A percentile compares a stretch with the other conserved stretches of the same genome.
Evolutionary conservation across 257 asterid genomes (phyloP).

Genomic region (Solanum commersonii): DNA sequence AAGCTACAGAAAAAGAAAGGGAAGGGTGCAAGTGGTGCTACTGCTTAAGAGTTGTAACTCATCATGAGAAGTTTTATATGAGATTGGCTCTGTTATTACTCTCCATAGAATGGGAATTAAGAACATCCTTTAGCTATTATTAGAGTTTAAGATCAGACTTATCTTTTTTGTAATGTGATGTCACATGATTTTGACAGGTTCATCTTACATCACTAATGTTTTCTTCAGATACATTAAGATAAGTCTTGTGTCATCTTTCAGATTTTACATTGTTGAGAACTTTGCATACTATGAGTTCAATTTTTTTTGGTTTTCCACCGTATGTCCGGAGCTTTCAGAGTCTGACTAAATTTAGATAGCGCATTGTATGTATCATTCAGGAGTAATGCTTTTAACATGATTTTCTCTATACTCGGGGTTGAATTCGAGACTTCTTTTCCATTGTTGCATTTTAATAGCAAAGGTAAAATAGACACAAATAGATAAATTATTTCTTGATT

Average conservation of each 20-base stretch:
- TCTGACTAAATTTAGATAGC: no score
- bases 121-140: neutral
- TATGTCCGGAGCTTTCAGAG: neutral
- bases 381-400: no score
- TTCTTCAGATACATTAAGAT: neutral
- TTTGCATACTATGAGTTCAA: neutral
- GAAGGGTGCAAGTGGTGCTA: slow-evolving; percentile 22
- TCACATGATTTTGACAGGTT: neutral
- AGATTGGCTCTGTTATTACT: neutral
- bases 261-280: neutral
- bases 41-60: neutral
- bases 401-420: no score
- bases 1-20: slow-evolving; percentile 30
- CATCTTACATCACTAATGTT: neutral
- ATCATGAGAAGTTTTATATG: neutral
- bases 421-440: no score
- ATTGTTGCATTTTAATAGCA: no score
- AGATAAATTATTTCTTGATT: no score
- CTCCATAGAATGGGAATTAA: neutral
- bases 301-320: neutral
- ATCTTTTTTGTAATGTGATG: neutral
- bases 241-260: neutral
- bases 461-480: no score
- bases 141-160: neutral
- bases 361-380: no score